Conservation (phyloP, 768 basidiomycete genomes). For the Favolaschia claudopus region DNA sequence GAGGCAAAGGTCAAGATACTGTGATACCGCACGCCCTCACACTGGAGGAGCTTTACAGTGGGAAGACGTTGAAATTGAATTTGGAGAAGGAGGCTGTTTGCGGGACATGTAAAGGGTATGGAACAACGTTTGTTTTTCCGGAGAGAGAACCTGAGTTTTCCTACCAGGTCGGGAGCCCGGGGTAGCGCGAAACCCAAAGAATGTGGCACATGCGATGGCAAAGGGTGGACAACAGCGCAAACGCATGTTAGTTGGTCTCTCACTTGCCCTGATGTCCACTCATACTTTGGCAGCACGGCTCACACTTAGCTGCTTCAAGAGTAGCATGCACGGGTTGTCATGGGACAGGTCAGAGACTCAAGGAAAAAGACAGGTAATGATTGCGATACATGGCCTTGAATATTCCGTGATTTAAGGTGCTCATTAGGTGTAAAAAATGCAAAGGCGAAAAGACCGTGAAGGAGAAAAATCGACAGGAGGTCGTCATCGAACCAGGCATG, state of each 20-base stretch:
- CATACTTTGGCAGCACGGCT: constrained; percentile 48
- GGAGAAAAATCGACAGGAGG: constrained; percentile 90
- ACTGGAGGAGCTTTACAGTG: constrained; percentile 92
- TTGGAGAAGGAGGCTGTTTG: constrained; percentile 89
- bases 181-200: constrained; percentile 85
- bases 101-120: constrained; percentile 79
- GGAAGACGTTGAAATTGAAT: constrained; percentile 87
- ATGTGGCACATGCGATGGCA: constrained; percentile 84
- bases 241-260: constrained; percentile 52
- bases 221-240: constrained; percentile 73
- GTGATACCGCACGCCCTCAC: constrained; percentile 84
- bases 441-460: constrained; percentile 85
- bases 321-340: constrained; percentile 73
- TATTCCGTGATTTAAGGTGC: background rate
- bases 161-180: constrained; percentile 77
- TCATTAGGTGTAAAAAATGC: constrained; percentile 90
- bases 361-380: constrained; percentile 83
- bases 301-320: constrained; percentile 51
- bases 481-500: constrained; percentile 89
- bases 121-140: constrained; percentile 6
- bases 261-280: background rate
- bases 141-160: background rate
- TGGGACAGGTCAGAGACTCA: constrained; percentile 73
- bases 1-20: constrained; percentile 73
- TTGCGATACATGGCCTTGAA: background rate